Percentiles rank a stretch among this genome's conserved stretches.
These are phyloP conservation scores for Triticum urartu DNA, from an alignment of 176 grass and related monocot genomes.

Conservation along the genomic window DNA sequence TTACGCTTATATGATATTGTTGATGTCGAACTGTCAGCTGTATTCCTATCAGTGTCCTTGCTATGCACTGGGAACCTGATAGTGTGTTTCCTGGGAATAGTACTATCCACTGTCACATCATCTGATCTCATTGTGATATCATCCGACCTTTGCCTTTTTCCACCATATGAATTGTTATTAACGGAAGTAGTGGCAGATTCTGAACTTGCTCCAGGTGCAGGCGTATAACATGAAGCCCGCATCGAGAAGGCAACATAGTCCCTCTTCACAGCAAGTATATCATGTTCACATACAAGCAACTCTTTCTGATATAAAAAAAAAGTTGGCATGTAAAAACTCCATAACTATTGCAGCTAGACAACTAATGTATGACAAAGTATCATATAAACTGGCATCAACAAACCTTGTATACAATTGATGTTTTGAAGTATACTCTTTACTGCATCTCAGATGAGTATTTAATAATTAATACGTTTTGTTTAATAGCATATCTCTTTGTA, in stretches of 20 bases:
- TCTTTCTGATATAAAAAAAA: constrained; percentile 66
- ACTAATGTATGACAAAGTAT: neutral
- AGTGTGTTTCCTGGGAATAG: constrained; percentile 61
- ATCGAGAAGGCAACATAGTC: constrained; percentile 48
- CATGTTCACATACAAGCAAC: constrained; percentile 71
- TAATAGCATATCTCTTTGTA: neutral
- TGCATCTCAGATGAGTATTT: neutral
- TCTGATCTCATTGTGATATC: constrained; percentile 42
- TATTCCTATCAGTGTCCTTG: constrained; percentile 65
- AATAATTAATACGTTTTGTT: neutral
- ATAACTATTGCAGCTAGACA: neutral
- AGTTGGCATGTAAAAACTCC: neutral
- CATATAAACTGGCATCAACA: neutral
- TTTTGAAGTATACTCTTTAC: neutral
- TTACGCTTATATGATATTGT: constrained; percentile 77
- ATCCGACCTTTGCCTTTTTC: constrained; percentile 69
- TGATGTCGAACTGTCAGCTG: constrained; percentile 82
- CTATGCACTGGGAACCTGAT: constrained; percentile 60
- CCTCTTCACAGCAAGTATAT: constrained; percentile 68
- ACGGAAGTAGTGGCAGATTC: constrained; percentile 99
- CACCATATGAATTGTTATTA: constrained; percentile 91
- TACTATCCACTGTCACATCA: constrained; percentile 83
- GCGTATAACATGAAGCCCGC: constrained; percentile 35
- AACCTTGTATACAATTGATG: neutral
- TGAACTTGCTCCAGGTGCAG: constrained; percentile 71